Base-by-base conservation (phyloP, 148 eudicot species). In the Silene latifolia region DNA sequence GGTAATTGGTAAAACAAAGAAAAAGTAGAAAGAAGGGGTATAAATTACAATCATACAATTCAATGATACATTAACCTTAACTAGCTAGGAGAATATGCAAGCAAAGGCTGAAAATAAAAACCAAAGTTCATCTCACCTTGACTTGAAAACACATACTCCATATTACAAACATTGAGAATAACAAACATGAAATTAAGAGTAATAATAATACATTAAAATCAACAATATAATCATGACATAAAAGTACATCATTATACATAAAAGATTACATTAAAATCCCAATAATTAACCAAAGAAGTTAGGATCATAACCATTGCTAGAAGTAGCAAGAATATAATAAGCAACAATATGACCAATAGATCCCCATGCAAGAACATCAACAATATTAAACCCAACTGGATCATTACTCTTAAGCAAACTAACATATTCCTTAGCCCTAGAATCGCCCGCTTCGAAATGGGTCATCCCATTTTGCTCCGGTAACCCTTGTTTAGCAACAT, bases 281-380 rank as follows among this genome's bases (percentile, higher is more conserved):
- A 27, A 27, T 27, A 59, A 3, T 69, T 24, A 70, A 51, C 73
- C 73, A 73, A 59, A 93, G 90, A 93, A 93, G 12, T 78, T 93
- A 70, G 98, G 98, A 70, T 93, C 96, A 76, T 91, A 94, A 44
- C 98, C 98, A 78, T 94, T 94, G 93, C 95, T 91, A 47, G 98
- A 82, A 53, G 98, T 94, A 39, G 97, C 98, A 63, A 94, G 88
- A 44, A 94, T 85, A 48, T 94, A 94, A 64, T 94, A 91, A 77
- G 98, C 97, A 0, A 94, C 96, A 63, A 91, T 91, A 69, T 94
- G 96, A 0, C 96, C 98, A 20, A 91, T 94, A 2, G 97, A 91
- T 0, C 98, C 98, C 98, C 97, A 91, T 3, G 97, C 98, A 8
- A 91, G 86, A 0, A 93, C 98, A 72, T 93, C 97, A 7, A 91